These are phyloP conservation scores for Climacium dendroides DNA, from an alignment of 225 moss, liverwort and hornwort species.

Conservation along the genomic window DNA sequence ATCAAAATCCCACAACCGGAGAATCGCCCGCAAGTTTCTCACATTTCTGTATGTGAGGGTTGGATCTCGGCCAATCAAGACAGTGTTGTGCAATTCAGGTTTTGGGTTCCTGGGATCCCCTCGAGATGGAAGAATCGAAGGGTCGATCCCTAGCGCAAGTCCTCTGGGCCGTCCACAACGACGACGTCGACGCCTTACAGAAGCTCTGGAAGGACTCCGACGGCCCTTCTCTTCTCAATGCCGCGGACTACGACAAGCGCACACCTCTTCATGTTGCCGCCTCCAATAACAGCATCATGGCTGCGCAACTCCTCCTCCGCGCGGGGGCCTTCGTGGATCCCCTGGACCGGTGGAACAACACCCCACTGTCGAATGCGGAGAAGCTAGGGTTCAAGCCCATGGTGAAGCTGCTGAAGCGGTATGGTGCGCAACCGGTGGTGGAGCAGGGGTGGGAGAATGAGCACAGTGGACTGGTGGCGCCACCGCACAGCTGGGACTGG, in stretches of 20 bases:
- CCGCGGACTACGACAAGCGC: conserved; percentile 44
- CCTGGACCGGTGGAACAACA: conserved; percentile 19
- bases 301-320: conserved; percentile 23
- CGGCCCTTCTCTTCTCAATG: conserved; percentile 23
- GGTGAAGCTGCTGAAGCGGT: conserved; percentile 37
- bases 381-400: conserved; percentile 23
- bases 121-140: conserved; percentile 1
- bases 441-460: background rate
- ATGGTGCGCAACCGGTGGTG: conserved; percentile 25
- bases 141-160: conserved; percentile 17
- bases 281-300: conserved; percentile 18
- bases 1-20: background rate
- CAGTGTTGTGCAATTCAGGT: background rate
- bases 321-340: conserved; percentile 33
- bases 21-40: background rate
- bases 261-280: conserved; percentile 46
- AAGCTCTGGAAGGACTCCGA: background rate
- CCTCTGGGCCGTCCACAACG: conserved; percentile 32
- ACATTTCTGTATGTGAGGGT: background rate
- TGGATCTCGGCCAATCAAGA: background rate
- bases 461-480: conserved; percentile 5
- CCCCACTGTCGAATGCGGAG: conserved; percentile 54
- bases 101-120: background rate
- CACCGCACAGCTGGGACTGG: conserved; percentile 59
- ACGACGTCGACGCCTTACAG: conserved; percentile 10